Conservation (phyloP, 345 rosid genomes). For the Ceriops tagal region DNA sequence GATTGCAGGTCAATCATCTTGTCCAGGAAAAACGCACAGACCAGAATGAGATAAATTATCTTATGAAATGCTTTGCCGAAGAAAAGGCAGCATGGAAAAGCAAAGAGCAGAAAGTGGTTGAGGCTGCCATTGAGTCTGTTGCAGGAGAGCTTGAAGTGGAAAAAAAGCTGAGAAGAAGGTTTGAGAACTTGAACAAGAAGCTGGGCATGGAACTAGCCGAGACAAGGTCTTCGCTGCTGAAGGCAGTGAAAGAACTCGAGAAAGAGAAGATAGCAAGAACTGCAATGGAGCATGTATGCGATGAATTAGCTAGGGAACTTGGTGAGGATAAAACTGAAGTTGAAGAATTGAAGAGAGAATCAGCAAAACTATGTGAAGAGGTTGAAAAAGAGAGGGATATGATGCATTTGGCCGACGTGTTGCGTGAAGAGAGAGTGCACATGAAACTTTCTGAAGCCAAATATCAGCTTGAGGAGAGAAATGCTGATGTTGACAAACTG, state of each 20-base stretch:
- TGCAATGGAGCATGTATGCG: conserved; percentile 76
- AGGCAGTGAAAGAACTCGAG: conserved; percentile 77
- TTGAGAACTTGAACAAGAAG: conserved; percentile 93
- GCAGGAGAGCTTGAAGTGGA: conserved; percentile 89
- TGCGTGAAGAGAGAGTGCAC: conserved; percentile 71
- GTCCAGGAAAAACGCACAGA: conserved; percentile 76
- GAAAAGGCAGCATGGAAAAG: conserved; percentile 90
- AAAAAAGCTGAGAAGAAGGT: conserved; percentile 73
- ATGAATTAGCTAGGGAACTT: conserved; percentile 67
- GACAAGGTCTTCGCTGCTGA: conserved; percentile 59
- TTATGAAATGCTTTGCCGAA: conserved; percentile 89
- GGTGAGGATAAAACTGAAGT: conserved; percentile 59
- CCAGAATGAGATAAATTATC: conserved; percentile 65
- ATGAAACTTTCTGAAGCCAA: conserved; percentile 79
- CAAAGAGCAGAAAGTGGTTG: conserved; percentile 81
- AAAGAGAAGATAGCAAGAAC: conserved; percentile 78
- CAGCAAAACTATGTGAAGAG: conserved; percentile 57
- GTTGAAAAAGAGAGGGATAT: conserved; percentile 85
- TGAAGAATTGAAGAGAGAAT: conserved; percentile 62
- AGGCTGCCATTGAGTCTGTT: conserved; percentile 88
- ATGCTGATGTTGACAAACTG: conserved; percentile 72
- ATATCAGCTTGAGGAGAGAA: conserved; percentile 73
- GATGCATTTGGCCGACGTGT: conserved; percentile 62
- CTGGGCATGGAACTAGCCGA: conserved; percentile 78
- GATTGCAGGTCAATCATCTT: conserved; percentile 79